Percentiles rank a stretch among this genome's conserved stretches.
These are phyloP conservation scores for Juglanconis oblonga DNA, from an alignment of 2,329 filamentous ascomycete species.

Conservation along the genomic window DNA sequence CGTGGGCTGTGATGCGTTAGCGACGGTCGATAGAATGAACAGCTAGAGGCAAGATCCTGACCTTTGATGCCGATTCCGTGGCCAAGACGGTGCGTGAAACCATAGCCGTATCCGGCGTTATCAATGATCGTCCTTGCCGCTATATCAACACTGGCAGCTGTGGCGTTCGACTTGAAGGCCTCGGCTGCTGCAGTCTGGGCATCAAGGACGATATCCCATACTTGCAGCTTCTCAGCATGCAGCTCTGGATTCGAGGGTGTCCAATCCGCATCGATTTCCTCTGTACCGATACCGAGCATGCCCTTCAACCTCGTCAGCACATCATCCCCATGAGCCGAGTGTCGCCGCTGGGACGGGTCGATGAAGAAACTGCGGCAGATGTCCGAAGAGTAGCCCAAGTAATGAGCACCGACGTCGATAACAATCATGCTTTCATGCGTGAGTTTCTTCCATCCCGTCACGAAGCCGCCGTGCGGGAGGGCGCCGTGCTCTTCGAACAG, in stretches of 20 bases:
- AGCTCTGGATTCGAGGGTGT: slow-evolving; percentile 20
- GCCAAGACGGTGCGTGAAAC: slow-evolving; percentile 61
- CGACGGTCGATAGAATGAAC: not conserved
- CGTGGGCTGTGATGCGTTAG: slow-evolving; percentile 42
- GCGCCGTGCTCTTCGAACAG: slow-evolving; percentile 57
- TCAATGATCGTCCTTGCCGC: slow-evolving; percentile 57
- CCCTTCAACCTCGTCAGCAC: not conserved
- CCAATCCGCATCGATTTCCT: not conserved
- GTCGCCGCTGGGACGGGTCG: slow-evolving; percentile 25
- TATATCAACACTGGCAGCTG: slow-evolving; percentile 58
- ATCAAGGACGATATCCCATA: slow-evolving; percentile 61
- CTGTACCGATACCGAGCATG: not conserved
- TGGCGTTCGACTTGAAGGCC: slow-evolving; percentile 48
- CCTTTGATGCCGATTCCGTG: slow-evolving; percentile 64
- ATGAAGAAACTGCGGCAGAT: slow-evolving; percentile 62
- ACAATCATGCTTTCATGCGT: slow-evolving; percentile 55
- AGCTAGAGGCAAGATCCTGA: slow-evolving; percentile 9
- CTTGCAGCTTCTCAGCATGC: slow-evolving; percentile 48
- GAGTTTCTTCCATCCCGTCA: slow-evolving; percentile 48
- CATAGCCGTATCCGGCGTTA: slow-evolving; percentile 54
- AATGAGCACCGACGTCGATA: slow-evolving; percentile 62
- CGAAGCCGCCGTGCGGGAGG: slow-evolving; percentile 51
- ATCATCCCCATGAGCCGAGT: not conserved
- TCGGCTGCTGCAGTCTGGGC: slow-evolving; percentile 55
- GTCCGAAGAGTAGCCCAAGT: slow-evolving; percentile 61